Evolutionary conservation across 148 eudicot species (phyloP), one percentile per base, ranked within the genome.

Genomic region (Dysphania ambrosioides): DNA sequence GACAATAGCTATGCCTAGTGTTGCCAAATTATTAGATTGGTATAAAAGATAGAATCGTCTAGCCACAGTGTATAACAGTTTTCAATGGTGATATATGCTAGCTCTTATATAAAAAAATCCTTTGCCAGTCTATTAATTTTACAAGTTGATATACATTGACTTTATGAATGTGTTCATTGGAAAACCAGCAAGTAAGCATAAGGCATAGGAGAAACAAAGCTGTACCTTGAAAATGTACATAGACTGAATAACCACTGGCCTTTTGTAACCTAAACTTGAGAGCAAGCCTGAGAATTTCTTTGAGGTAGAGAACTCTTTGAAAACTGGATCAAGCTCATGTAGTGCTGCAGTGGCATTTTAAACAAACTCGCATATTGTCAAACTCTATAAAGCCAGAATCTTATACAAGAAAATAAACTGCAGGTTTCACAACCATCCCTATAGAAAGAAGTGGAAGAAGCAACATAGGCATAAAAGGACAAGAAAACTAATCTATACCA

Each of bases 211-310:
- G 19, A 53, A 57, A 21, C n/a, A 63, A 26, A 18, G 40, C 30
- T 71, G 62, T 86, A 95, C 99, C 99, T 95, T 95, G 78, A 95
- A 95, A 69, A 95, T 95, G 83, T 95, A 95, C 99, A 95, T 95
- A 38, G 99, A 92, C 79, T 95, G 99, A 41, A 92, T 89, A 68
- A 92, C 83, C 58, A 84, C 90, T 4, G 99, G 99, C 85, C 87
- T 95, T 85, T 80, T 92, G 88, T 95, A 92, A 35, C 83, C 86
- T 67, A 95, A 79, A 34, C 96, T 90, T 60, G 51, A 35, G 26
- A 95, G 83, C 79, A 95, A 62, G 75, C 87, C 53, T 19, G 91
- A 82, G 58, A 90, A 57, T 71, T 85, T 81, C 68, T 88, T 91
- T 42, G 99, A 90, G 69, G 70, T 63, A 19, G 99, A 85, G 82